Evolutionary conservation across 2,329 filamentous ascomycete genomes (phyloP).

Genomic region (Neofusicoccum ribis): DNA sequence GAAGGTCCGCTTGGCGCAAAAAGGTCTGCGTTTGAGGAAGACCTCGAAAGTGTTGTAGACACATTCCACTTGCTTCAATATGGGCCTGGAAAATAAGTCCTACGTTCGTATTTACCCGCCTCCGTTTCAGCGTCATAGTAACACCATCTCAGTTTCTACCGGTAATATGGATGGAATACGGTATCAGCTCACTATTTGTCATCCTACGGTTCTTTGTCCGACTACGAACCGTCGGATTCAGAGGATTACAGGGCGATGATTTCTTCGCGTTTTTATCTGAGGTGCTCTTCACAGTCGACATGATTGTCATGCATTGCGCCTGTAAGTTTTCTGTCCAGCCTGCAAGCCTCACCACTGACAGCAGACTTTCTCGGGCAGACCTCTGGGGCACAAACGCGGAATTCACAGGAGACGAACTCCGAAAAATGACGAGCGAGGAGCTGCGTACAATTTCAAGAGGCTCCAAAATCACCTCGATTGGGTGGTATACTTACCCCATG

Average conservation of each 20-base stretch:
- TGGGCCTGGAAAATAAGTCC: too few species aligned
- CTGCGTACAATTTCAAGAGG: not conserved
- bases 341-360: too few species aligned
- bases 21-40: not conserved
- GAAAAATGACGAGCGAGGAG: not conserved
- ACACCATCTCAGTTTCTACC: too few species aligned
- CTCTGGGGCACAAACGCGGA: not conserved
- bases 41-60: not conserved
- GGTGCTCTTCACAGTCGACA: not conserved
- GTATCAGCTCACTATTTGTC: not conserved
- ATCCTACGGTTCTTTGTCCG: not conserved
- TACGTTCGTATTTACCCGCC: too few species aligned
- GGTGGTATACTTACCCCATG: slow-evolving; percentile 31
- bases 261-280: not conserved
- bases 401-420: not conserved
- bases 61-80: too few species aligned
- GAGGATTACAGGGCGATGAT: not conserved
- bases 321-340: not conserved
- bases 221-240: not conserved
- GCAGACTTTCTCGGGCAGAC: not conserved
- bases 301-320: not conserved
- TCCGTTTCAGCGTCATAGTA: too few species aligned
- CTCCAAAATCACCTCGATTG: not conserved
- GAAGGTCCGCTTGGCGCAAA: not conserved
- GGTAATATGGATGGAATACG: too few species aligned